Base-by-base conservation (phyloP, 768 basidiomycete genomes). In the Naganishia onofrii region DNA sequence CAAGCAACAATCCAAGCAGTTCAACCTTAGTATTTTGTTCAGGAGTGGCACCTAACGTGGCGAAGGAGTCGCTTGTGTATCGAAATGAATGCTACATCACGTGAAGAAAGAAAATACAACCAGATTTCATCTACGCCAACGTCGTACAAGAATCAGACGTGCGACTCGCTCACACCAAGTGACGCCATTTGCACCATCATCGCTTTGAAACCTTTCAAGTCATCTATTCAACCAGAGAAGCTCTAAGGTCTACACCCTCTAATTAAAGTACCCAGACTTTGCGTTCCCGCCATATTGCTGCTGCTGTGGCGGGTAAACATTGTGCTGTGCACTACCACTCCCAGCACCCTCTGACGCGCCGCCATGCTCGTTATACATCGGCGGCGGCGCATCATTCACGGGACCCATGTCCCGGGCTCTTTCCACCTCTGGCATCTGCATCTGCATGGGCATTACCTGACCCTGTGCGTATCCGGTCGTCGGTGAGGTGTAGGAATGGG, bases 221-320 rank as follows among this genome's bases (percentile, higher is more conserved):
- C 34, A 36, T 36, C 34, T 26, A n/a, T 4, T 26, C 48, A 26
- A 51, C n/a, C 48, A 26, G 12, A 21, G n/a, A 26, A n/a, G n/a
- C 60, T 21, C n/a, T 36, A n/a, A n/a, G n/a, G 21, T 26, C 36
- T 36, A 15, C 57, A 34, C 34, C 34, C 34, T 58, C 42, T 44
- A 63, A 19, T 63, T 42, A 15, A 63, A 63, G 32, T 63, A 63
- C 60, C 60, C 60, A 28, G 60, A 21, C 60, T 63, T 63, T 10
- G 21, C n/a, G 28, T 63, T 44, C 8, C 31, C n/a, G 32, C 17
- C 57, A 36, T 58, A 58, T 10, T 15, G 60, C 60, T 26, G 38
- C 21, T 42, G 38, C 21, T 34, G 38, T 28, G 60, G 60, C 23
- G 60, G 60, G 29, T 63, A 63, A 51, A 3, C 12, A 13, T 26